Base-by-base conservation (phyloP, 1,139 yeast genomes). In the Yamadazyma jaroonii region DNA sequence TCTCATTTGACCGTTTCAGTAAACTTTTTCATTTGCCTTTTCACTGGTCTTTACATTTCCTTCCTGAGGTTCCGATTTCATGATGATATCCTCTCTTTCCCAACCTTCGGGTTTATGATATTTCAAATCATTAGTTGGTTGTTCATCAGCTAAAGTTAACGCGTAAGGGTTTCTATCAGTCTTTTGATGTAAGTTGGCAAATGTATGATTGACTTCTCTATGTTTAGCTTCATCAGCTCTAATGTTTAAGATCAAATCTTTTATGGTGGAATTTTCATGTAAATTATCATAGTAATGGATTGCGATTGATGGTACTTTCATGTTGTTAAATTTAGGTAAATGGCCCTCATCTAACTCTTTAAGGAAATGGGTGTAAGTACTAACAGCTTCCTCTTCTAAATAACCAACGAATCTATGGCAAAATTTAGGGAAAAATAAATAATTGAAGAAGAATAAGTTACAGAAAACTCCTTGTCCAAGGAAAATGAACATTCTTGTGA, bases 361-460 rank as follows among this genome's bases (percentile, higher is more conserved):
- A 36, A 85, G 61, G 44, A 71, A 61, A 48, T 84, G 80, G 3
- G 85, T 67, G 54, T 84, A 84, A 0, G 92, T 84, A 41, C 75
- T 66, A 12, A 84, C 87, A 1, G 90, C 90, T 54, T 84, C 90
- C 54, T 84, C 92, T 56, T 84, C 92, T 32, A 84, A 65, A 55
- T 84, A 83, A 2, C 92, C 92, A 32, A 84, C 92, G 55, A 84
- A 82, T 43, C 92, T 63, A 52, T 84, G 92, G 49, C 90, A 83
- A 40, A 79, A 73, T 36, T 71, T 70, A 10, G 92, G 90, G 43
- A 74, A 69, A 29, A 75, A 46, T 39, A 84, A 60, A 58, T 84
- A 84, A 31, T 73, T 62, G 37, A 81, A 56, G 58, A 84, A 83
- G 66, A 84, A 84, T 20, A 73, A 39, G 57, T 83, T 83, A 58